Percentiles rank a stretch among this genome's conserved stretches.
Conservation (phyloP, 345 rosid genomes). For the Hypericum perforatum region DNA sequence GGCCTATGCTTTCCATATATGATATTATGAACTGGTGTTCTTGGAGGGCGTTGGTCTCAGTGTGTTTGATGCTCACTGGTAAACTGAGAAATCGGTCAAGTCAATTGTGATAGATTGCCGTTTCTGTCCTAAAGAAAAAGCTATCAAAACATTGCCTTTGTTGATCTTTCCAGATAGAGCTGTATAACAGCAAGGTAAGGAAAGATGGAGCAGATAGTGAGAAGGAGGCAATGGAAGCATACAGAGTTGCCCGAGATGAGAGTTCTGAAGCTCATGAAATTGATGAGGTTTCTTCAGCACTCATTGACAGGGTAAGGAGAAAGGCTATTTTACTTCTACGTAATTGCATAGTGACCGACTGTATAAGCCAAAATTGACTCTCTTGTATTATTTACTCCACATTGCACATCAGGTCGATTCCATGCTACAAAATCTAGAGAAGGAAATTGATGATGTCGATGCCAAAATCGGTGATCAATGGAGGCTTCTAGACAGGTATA, state of each 20-base stretch:
- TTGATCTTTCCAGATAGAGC: slow-evolving; percentile 52
- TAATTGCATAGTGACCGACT: background rate
- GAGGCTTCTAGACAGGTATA: slow-evolving; percentile 79
- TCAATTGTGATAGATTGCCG: no score
- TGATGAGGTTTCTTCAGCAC: slow-evolving; percentile 67
- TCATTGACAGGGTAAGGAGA: slow-evolving; percentile 51
- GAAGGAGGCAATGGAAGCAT: slow-evolving; percentile 67
- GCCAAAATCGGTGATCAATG: slow-evolving; percentile 67
- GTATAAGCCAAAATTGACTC: slow-evolving; percentile 4
- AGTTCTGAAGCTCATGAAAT: slow-evolving; percentile 36
- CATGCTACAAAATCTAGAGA: slow-evolving; percentile 78
- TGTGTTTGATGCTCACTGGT: no score
- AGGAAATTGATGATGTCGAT: slow-evolving; percentile 84
- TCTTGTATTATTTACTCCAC: slow-evolving; percentile 10
- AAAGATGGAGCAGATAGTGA: slow-evolving; percentile 58
- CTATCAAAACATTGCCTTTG: background rate
- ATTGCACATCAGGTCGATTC: slow-evolving; percentile 51
- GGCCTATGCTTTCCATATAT: background rate
- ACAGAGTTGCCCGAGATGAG: slow-evolving; percentile 75
- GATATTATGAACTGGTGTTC: no score
- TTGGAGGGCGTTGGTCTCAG: no score
- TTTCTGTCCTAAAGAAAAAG: no score
- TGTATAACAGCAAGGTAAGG: slow-evolving; percentile 76
- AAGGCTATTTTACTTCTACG: no score
- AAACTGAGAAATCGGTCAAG: no score